These are phyloP conservation scores for Paecilomyces niveus DNA, from an alignment of 2,329 filamentous ascomycete species.

Conservation along the genomic window DNA sequence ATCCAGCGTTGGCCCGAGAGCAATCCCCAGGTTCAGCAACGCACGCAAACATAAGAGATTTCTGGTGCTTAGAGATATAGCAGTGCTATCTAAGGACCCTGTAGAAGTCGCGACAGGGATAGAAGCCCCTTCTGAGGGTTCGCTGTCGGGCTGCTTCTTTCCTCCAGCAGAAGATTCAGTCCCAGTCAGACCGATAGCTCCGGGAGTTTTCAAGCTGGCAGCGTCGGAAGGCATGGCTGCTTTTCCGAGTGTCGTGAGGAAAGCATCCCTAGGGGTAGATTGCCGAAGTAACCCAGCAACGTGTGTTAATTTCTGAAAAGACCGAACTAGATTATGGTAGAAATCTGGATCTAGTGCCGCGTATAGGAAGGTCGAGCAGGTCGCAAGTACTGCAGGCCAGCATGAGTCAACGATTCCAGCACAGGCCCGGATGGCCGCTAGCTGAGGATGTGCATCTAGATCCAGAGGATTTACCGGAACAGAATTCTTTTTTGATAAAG, in stretches of 20 bases:
- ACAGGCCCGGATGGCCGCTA: constrained; percentile 65
- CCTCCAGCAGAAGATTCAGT: constrained; percentile 18
- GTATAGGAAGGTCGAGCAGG: constrained; percentile 91
- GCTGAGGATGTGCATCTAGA: constrained; percentile 64
- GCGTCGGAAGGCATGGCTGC: constrained; percentile 79
- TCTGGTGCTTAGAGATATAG: constrained; percentile 66
- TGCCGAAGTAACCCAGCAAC: constrained; percentile 84
- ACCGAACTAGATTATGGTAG: constrained; percentile 83
- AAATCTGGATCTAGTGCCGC: constrained; percentile 88
- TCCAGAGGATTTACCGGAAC: constrained; percentile 73
- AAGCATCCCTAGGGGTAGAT: constrained; percentile 81
- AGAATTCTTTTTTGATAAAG: constrained; percentile 19
- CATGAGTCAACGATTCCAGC: constrained; percentile 81
- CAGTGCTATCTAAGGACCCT: constrained; percentile 32
- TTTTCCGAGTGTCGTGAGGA: constrained; percentile 89
- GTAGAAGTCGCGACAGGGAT: constrained; percentile 19
- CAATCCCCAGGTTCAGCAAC: constrained; percentile 90
- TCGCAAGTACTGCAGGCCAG: constrained; percentile 92
- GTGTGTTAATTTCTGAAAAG: constrained; percentile 92
- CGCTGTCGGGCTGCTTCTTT: constrained; percentile 20
- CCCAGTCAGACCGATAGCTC: constrained; percentile 9
- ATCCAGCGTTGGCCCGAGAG: constrained; percentile 78
- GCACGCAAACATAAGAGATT: constrained; percentile 87
- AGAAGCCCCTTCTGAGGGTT: constrained; percentile 18
- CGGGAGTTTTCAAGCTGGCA: constrained; percentile 13